A percentile compares a stretch with the other conserved stretches of the same genome.
Conservation (phyloP, 805 yeast species). For the Alloascoidea hylecoeti region DNA sequence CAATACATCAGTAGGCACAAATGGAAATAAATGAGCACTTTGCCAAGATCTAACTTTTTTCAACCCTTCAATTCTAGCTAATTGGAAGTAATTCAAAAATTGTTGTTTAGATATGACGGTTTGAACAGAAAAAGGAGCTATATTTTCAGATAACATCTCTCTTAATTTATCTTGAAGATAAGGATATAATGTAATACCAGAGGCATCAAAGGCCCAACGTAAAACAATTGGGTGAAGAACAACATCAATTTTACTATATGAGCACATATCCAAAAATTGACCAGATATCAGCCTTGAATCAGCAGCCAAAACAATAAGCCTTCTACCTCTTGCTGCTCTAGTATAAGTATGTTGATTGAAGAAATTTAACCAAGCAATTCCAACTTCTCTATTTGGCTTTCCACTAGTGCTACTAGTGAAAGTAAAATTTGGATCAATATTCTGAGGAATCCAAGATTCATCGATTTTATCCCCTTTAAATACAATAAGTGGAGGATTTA, state of each 20-base stretch:
- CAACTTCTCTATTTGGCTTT: not conserved
- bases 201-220: not conserved
- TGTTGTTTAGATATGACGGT: not conserved
- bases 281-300: not conserved
- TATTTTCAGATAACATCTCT: not conserved
- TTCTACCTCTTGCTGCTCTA: not conserved
- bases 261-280: not conserved
- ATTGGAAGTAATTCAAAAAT: not conserved
- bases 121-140: not conserved
- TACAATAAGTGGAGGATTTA: not conserved
- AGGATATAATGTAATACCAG: not conserved
- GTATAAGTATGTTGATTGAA: not conserved
- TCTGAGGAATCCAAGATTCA: not conserved
- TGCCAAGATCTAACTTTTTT: not conserved
- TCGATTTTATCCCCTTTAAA: not conserved
- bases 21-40: not conserved
- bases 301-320: not conserved
- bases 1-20: not conserved
- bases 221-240: not conserved
- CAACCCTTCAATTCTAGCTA: not conserved
- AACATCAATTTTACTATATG: not conserved
- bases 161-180: not conserved
- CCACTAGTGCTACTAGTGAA: not conserved
- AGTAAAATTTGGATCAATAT: not conserved
- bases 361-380: not conserved